Evolutionary conservation across 2,329 filamentous ascomycete species (phyloP).

Genomic region (Gaeumannomyces tritici): DNA sequence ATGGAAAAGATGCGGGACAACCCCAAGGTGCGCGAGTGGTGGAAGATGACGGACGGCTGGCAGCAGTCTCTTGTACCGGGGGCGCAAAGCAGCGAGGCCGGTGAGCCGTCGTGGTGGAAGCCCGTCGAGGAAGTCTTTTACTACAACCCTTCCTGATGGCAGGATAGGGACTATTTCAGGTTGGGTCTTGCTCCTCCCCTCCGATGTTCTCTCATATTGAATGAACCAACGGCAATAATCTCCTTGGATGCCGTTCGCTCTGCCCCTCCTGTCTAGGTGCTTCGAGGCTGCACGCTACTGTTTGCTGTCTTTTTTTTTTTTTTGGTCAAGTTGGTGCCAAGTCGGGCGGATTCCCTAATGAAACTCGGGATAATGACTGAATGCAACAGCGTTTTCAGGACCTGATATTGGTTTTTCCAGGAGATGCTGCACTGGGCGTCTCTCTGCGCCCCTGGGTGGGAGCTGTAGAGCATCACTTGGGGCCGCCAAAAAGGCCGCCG

Average conservation of each 20-base stretch:
- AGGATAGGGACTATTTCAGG: too few species aligned
- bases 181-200: background rate
- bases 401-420: background rate
- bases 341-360: too few species aligned
- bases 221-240: background rate
- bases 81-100: conserved; percentile 47
- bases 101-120: conserved; percentile 59
- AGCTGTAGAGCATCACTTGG: conserved; percentile 10
- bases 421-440: background rate
- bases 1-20: conserved; percentile 70
- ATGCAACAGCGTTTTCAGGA: background rate
- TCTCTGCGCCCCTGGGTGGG: background rate
- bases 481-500: conserved; percentile 20
- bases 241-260: background rate
- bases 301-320: background rate
- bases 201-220: background rate
- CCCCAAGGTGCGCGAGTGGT: conserved; percentile 67
- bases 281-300: background rate
- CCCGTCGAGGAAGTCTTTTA: conserved; percentile 62
- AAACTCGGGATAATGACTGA: too few species aligned
- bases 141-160: conserved; percentile 10
- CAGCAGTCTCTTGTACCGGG: conserved; percentile 57
- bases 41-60: conserved; percentile 69
- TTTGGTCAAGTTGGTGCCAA: too few species aligned
- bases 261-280: too few species aligned